Evolutionary conservation across 2,329 filamentous ascomycete species (phyloP), one percentile per base, ranked within the genome.

Genomic region (Pseudogymnoascus sp.): DNA sequence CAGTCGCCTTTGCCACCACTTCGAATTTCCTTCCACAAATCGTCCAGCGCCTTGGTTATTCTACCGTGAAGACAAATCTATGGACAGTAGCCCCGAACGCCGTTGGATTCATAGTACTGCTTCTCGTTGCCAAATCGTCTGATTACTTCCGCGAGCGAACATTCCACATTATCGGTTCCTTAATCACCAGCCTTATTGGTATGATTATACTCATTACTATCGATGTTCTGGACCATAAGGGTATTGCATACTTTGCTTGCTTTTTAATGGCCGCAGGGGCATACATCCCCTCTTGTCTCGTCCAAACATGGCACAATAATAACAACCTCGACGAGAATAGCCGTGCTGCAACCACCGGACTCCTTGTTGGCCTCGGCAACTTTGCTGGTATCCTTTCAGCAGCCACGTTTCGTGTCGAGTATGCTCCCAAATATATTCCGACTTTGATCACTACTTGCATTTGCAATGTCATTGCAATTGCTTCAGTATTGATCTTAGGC

Each of bases 301-400:
- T 82, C 4, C 76, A 81, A 64, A 75, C 75, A 1, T 81, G 81
- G 80, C 75, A 81, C 64, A 82, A 82, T 63, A 82, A 82, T 65
- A 82, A 83, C 67, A 82, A 80, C 43, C 70, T 81, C 6, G 76
- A 78, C 24, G 80, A 84, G 70, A 81, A 77, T 46, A 75, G 73
- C 0, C 75, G 80, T 0, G 79, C 80, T 4, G 78, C 79, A 0
- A 80, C 77, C 8, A 82, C 78, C 1, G 80, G 77, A 0, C 69
- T 81, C 12, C 71, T 79, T 1, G 79, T 80, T 5, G 80, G 78
- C 0, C 68, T 82, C 6, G 79, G 78, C 0, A 83, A 83, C 64
- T 64, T 82, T 2, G 79, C 75, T 0, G 80, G 80, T 0, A 77
- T 82, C 12, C 62, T 82, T n/a, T 75, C 68, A 2, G 73, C 72